Evolutionary conservation across 2,329 filamentous ascomycete genomes (phyloP), one percentile per base, ranked within the genome.

Genomic region (Fusarium decemcellulare): DNA sequence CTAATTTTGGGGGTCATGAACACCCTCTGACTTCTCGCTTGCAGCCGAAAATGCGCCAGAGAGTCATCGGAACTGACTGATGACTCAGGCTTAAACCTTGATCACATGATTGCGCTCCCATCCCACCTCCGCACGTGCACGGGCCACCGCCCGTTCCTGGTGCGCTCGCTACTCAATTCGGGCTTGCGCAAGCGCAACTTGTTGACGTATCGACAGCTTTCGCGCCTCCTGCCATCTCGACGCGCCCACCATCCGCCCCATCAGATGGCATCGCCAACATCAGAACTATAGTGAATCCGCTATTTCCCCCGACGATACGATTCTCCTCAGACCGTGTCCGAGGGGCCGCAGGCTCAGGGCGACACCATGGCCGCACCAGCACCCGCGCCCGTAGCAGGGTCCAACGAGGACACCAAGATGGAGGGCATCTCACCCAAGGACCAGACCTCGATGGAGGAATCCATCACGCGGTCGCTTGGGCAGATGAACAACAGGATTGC

Each of bases 401-500:
- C 70, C 46, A 69, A 69, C 29, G 68, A 46, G 55, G 63, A 70
- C 63, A 66, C 68, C 50, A 68, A 62, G 39, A 76, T 74, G 71
- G 72, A 72, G 27, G 71, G 63, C 27, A 65, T 72, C 46, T 78
- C 77, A 18, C 77, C 77, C 57, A 76, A 71, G 57, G 61, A 74
- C 48, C 69, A 67, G 60, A 71, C 55, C 32, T 60, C 72, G 43
- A 76, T 80, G 18, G 69, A 74, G 52, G 67, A 73, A 27, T 63
- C 71, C 18, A 72, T 72, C 11, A 63, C 71, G 32, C 70, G 65
- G 42, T 70, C 76, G 47, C 63, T 75, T 34, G 71, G 72, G 37
- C 75, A 76, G n/a, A 77, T 81, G 29, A 79, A 77, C 63, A 81
- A 80, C 44, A 53, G 60, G 32, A 61, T 74, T 36, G 59, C 64